Evolutionary conservation across 1,284 basidiomycete species (phyloP).

Genomic region (Ceratobasidium papillatum): DNA sequence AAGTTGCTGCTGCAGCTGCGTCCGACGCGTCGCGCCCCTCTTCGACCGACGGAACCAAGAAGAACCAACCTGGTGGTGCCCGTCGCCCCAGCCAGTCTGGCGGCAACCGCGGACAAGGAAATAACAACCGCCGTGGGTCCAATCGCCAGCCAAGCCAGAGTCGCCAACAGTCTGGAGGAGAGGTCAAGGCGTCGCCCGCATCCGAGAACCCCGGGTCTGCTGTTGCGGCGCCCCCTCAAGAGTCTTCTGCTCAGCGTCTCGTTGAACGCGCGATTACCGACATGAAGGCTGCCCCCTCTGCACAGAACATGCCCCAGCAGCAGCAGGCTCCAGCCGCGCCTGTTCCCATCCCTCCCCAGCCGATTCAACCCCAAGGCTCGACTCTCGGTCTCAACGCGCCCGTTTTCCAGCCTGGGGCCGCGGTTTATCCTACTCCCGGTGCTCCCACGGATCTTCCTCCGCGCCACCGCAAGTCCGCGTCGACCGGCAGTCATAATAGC

Average conservation of each 20-base stretch:
- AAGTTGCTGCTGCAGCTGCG: slow-evolving; percentile 41
- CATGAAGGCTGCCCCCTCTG: slow-evolving; percentile 75
- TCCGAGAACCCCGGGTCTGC: slow-evolving; percentile 39
- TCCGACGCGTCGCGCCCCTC: slow-evolving; percentile 43
- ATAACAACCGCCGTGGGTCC: slow-evolving; percentile 36
- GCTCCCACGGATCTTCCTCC: slow-evolving; percentile 52
- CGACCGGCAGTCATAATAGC: slow-evolving; percentile 61
- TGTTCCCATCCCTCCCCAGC: slow-evolving; percentile 52
- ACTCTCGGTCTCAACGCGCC: slow-evolving; percentile 70
- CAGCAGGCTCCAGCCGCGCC: slow-evolving; percentile 53
- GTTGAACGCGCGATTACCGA: slow-evolving; percentile 85
- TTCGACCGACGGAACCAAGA: slow-evolving; percentile 44
- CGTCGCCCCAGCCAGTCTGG: slow-evolving; percentile 38
- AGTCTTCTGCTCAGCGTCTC: slow-evolving; percentile 72
- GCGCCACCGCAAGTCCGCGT: slow-evolving; percentile 81
- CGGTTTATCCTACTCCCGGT: slow-evolving; percentile 61
- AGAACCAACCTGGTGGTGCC: slow-evolving; percentile 24
- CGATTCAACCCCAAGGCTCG: slow-evolving; percentile 57
- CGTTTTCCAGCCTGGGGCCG: slow-evolving; percentile 72
- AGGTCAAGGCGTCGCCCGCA: slow-evolving; percentile 38
- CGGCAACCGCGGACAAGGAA: slow-evolving; percentile 34
- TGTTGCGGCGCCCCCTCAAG: slow-evolving; percentile 55
- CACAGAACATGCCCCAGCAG: slow-evolving; percentile 48
- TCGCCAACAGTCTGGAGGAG: slow-evolving; percentile 41
- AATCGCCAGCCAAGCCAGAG: slow-evolving; percentile 32